Evolutionary conservation across 345 rosid genomes (phyloP), one percentile per base, ranked within the genome.

Genomic region (Pelargonium nanum): DNA sequence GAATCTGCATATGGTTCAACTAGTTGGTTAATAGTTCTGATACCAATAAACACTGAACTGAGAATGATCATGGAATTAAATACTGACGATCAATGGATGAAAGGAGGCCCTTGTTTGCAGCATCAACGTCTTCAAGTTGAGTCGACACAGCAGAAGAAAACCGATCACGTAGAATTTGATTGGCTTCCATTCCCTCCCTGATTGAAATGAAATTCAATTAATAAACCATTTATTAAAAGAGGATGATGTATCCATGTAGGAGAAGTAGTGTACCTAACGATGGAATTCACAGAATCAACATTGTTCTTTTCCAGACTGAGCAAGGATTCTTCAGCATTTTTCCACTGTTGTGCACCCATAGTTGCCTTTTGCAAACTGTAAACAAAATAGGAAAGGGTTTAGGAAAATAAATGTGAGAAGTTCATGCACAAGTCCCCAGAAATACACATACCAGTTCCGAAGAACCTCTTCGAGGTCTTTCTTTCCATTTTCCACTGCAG

Each of bases 321-420:
- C 77, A 94, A 72, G 65, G 96, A 90, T 68, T 84, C 95, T 75
- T 85, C 92, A 65, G 96, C 96, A 66, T 83, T 75, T 69, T 70
- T 80, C 99, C 99, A 94, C 56, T 88, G 97, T 26, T 81, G 82
- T 54, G 84, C 80, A 20, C 93, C 94, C 84, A 81, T 74, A 72
- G 77, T 78, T 23, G 91, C 82, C 81, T 84, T 90, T 64, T 72
- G 74, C 84, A 84, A 70, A 69, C 99, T 94, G 87, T 57, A 75
- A 55, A 56, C 17, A 61, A 5, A 23, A 30, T n/a, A 21, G 60
- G 32, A 45, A 7, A 24, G 12, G 30, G 55, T 17, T 34, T n/a
- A 24, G 5, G 16, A 60, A 40, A 16, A 45, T n/a, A 19, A n/a
- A 19, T 20, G 17, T 28, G 24, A 48, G 4, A 7, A 22, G 19